Conservation (phyloP, 1,139 yeast genomes). For the Suzukiozyma palmioleophila region DNA sequence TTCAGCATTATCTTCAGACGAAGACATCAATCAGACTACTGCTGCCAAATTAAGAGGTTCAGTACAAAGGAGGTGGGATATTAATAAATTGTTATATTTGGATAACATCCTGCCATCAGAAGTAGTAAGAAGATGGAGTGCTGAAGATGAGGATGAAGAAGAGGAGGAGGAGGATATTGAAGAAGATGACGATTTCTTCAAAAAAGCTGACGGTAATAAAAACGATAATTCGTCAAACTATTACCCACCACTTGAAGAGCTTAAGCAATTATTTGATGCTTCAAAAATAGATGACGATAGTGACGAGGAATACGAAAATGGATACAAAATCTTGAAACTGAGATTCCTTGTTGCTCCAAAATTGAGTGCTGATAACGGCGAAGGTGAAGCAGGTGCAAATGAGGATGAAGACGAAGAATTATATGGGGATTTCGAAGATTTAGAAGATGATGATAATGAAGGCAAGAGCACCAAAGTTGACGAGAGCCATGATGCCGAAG, state of each 20-base stretch:
- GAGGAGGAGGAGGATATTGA: slow-evolving; percentile 48
- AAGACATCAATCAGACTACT: slow-evolving; percentile 33
- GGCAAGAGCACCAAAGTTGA: slow-evolving; percentile 16
- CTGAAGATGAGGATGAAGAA: slow-evolving; percentile 39
- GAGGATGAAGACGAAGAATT: slow-evolving; percentile 50
- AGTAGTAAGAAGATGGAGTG: slow-evolving; percentile 72
- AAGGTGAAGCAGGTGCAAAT: slow-evolving; percentile 29
- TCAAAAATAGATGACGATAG: slow-evolving; percentile 23
- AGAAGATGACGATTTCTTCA: slow-evolving; percentile 59
- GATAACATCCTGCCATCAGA: slow-evolving; percentile 72
- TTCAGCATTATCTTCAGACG: slow-evolving; percentile 39
- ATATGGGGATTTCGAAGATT: slow-evolving; percentile 78
- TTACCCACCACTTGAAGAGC: slow-evolving; percentile 46
- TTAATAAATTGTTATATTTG: slow-evolving; percentile 75
- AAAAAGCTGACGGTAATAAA: slow-evolving; percentile 38
- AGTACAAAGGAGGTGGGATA: slow-evolving; percentile 59
- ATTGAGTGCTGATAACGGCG: slow-evolving; percentile 35
- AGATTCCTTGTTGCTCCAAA: slow-evolving; percentile 72
- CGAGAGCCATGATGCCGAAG: slow-evolving; percentile 21
- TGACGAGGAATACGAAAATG: slow-evolving; percentile 41
- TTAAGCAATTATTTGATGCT: slow-evolving; percentile 52
- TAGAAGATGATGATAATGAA: slow-evolving; percentile 46
- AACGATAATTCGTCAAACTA: slow-evolving; percentile 29
- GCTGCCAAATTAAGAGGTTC: slow-evolving; percentile 46
- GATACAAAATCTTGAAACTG: slow-evolving; percentile 45